phyloP scores from a whole-genome alignment of 768 basidiomycete species.

The Tricholoma matsutake region DNA sequence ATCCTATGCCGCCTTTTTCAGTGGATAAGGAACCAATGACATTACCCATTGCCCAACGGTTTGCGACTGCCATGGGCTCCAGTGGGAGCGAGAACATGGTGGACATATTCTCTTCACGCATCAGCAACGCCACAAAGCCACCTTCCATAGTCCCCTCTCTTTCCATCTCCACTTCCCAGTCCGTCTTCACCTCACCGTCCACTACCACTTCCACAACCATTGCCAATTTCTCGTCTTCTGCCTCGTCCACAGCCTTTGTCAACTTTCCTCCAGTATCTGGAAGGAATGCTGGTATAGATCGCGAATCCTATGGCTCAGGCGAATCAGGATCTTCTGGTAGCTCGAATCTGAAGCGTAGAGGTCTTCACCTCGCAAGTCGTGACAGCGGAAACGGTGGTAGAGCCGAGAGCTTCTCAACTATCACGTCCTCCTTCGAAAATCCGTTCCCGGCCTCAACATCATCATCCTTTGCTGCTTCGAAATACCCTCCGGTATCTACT shows the following conservation, averaged over 20 bases:
- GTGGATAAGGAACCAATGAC: conserved; percentile 28
- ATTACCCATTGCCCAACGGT: conserved; percentile 47
- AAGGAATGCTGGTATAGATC: neutral
- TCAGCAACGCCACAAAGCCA: neutral
- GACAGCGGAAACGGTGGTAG: conserved; percentile 3
- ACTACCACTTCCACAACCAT: neutral
- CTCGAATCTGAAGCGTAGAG: conserved; percentile 17
- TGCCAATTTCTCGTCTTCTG: neutral
- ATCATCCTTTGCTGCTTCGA: conserved; percentile 11
- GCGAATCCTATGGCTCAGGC: conserved; percentile 17
- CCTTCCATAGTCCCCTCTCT: neutral
- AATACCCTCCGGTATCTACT: conserved; percentile 20
- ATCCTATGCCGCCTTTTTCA: conserved; percentile 19
- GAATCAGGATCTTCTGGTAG: conserved; percentile 17
- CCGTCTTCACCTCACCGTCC: neutral
- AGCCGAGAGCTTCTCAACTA: conserved; percentile 13
- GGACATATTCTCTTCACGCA: neutral
- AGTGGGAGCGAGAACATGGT: conserved; percentile 6
- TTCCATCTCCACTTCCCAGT: neutral
- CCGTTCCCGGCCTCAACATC: conserved; percentile 8
- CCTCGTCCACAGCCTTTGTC: neutral
- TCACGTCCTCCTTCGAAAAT: conserved; percentile 13
- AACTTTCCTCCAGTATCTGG: conserved; percentile 1
- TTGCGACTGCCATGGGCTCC: conserved; percentile 35
- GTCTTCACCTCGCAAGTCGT: conserved; percentile 8